Conservation (phyloP, 108 stramenopile genomes). For the Cylindrotheca fusiformis region DNA sequence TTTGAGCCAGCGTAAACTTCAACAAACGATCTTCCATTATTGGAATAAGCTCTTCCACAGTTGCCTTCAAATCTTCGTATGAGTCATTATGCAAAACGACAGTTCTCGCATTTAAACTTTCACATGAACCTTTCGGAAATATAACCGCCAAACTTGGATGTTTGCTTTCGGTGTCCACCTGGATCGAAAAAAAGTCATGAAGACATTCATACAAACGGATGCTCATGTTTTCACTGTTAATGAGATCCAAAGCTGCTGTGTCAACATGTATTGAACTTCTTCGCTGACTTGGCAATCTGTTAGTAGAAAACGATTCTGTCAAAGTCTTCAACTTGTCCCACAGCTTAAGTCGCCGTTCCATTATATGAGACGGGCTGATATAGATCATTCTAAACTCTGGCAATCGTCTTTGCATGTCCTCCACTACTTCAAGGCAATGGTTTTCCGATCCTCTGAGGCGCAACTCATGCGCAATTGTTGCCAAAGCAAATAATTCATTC, state of each 20-base stretch:
- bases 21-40: conserved; percentile 50
- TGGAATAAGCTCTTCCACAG: conserved; percentile 29
- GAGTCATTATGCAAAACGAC: conserved; percentile 21
- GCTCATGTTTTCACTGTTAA: conserved; percentile 5
- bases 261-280: not conserved
- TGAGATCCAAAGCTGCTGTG: not conserved
- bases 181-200: not conserved
- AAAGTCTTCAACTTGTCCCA: conserved; percentile 4
- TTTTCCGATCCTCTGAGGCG: conserved; percentile 21
- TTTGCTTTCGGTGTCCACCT: conserved; percentile 6
- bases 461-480: conserved; percentile 65
- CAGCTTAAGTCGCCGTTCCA: conserved; percentile 10
- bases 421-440: conserved; percentile 20
- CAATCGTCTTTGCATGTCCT: conserved; percentile 48
- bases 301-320: not conserved
- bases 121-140: conserved; percentile 3
- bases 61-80: conserved; percentile 40
- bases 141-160: conserved; percentile 15
- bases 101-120: not conserved
- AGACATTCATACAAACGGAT: conserved; percentile 27
- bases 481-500: conserved; percentile 62
- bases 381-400: conserved; percentile 76
- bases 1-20: conserved; percentile 78
- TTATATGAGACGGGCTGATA: conserved; percentile 61
- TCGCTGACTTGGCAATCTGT: not conserved